A percentile compares a stretch with the other conserved stretches of the same genome.
phyloP scores from a whole-genome alignment of 306 rosid genomes.

The Vicia villosa region DNA sequence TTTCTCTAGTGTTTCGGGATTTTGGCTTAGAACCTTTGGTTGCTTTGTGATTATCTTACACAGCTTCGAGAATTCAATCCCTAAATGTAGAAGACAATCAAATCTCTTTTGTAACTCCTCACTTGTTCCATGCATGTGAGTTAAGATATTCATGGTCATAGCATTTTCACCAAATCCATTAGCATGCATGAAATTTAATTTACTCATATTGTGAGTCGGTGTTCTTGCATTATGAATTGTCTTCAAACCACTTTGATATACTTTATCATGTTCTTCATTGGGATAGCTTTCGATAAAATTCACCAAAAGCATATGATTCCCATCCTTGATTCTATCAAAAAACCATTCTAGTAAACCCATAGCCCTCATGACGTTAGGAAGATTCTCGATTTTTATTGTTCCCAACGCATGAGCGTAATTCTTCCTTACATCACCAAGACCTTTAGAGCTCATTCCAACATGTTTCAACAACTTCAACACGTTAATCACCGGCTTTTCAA shows the following conservation, averaged over 20 bases:
- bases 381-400: slow-evolving; percentile 60
- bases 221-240: slow-evolving; percentile 44
- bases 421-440: slow-evolving; percentile 32
- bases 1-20: slow-evolving; percentile 51
- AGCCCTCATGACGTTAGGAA: slow-evolving; percentile 71
- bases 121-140: slow-evolving; percentile 57
- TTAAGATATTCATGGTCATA: slow-evolving; percentile 49
- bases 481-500: slow-evolving; percentile 50
- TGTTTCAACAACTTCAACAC: slow-evolving; percentile 62
- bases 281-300: slow-evolving; percentile 42
- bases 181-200: slow-evolving; percentile 65
- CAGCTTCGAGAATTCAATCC: slow-evolving; percentile 61
- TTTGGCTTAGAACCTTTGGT: slow-evolving; percentile 71
- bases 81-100: slow-evolving; percentile 58
- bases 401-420: slow-evolving; percentile 61
- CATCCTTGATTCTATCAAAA: slow-evolving; percentile 54
- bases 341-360: slow-evolving; percentile 72
- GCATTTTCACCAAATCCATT: slow-evolving; percentile 83
- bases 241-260: slow-evolving; percentile 45
- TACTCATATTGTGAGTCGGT: slow-evolving; percentile 52
- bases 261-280: slow-evolving; percentile 47
- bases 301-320: slow-evolving; percentile 53
- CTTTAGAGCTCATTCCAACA: slow-evolving; percentile 49
- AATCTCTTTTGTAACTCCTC: slow-evolving; percentile 55
- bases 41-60: slow-evolving; percentile 48